A percentile compares a stretch with the other conserved stretches of the same genome.
These are phyloP conservation scores for Metarhizium brunneum DNA, from an alignment of 2,329 filamentous ascomycete genomes.

Conservation along the genomic window DNA sequence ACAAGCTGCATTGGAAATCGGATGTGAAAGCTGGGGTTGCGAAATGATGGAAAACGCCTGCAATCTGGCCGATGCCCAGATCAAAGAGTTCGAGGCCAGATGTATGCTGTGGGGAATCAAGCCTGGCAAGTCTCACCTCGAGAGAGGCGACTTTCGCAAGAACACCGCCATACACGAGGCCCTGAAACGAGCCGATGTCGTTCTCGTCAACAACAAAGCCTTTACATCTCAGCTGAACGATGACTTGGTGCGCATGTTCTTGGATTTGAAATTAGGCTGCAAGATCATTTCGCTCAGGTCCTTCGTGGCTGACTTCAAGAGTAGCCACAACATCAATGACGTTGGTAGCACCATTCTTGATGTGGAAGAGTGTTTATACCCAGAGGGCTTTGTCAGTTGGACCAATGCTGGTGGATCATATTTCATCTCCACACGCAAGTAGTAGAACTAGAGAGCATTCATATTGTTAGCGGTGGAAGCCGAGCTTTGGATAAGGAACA, in stretches of 20 bases:
- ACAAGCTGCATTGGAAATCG: slow-evolving; percentile 86
- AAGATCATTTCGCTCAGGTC: slow-evolving; percentile 87
- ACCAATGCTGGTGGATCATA: slow-evolving; percentile 75
- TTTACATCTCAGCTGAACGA: slow-evolving; percentile 86
- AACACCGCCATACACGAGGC: slow-evolving; percentile 60
- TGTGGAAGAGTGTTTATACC: slow-evolving; percentile 54
- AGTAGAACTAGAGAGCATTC: slow-evolving; percentile 19
- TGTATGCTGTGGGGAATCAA: slow-evolving; percentile 83
- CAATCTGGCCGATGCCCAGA: slow-evolving; percentile 70
- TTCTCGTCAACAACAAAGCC: slow-evolving; percentile 96
- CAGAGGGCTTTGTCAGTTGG: slow-evolving; percentile 81
- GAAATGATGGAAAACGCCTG: slow-evolving; percentile 93
- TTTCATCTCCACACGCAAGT: slow-evolving; percentile 77
- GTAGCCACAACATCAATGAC: slow-evolving; percentile 66
- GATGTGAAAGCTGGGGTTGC: slow-evolving; percentile 91
- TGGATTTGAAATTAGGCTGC: slow-evolving; percentile 86
- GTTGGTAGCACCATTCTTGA: slow-evolving; percentile 74
- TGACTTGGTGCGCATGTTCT: slow-evolving; percentile 75
- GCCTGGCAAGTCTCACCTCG: slow-evolving; percentile 69
- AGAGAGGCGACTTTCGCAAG: slow-evolving; percentile 75
- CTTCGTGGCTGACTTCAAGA: slow-evolving; percentile 75
- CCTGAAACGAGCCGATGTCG: slow-evolving; percentile 81
- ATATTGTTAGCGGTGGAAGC: slow-evolving; percentile 18
- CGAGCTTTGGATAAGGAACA: slow-evolving; percentile 11
- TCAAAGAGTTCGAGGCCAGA: slow-evolving; percentile 73